Evolutionary conservation across 2,329 filamentous ascomycete species (phyloP), one percentile per base, ranked within the genome.

Genomic region (Fusarium hainanense): DNA sequence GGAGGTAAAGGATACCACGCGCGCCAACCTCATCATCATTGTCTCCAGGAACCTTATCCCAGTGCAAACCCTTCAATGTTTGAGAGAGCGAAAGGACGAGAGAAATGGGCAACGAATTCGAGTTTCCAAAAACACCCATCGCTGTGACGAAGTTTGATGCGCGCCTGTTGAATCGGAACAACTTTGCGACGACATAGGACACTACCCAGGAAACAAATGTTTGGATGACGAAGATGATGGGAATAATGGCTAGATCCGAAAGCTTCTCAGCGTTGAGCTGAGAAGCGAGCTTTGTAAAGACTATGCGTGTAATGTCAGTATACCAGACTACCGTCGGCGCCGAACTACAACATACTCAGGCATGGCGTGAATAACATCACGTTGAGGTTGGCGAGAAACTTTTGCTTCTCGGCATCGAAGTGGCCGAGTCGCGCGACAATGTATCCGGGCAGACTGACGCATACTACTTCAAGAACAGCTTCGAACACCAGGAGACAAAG

Each of bases 91-190:
- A 98, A 60, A 98, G 88, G 67, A 99, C 94, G 58, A 99, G 89
- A 0, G 96, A 99, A 66, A 99, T 98, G 1, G 96, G 96, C 21
- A 99, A 87, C 20, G 96, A 98, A 81, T 99, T 99, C 34, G 95
- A 98, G 80, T 99, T 99, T 74, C 95, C 96, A 79, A 99, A 99
- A 50, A 98, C 87, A 40, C 93, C 94, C 96, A 99, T 99, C 55
- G 96, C 96, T 32, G 93, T 92, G 43, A 99, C 92, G 77, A 99
- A 99, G 82, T 99, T 99, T 71, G 91, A 88, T 43, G 94, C 92
- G 67, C 95, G 89, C 79, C 92, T 94, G 74, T 89, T 89, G 81
- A 99, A 94, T 18, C 92, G 85, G 79, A 94, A 97, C 50, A 89
- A 83, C 80, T 88, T 91, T 20, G 92, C 88, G 57, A 98, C 88